Percentiles rank a stretch among this genome's conserved stretches.
phyloP scores from a whole-genome alignment of 2,329 filamentous ascomycete species.

The Tolypocladium paradoxum region DNA sequence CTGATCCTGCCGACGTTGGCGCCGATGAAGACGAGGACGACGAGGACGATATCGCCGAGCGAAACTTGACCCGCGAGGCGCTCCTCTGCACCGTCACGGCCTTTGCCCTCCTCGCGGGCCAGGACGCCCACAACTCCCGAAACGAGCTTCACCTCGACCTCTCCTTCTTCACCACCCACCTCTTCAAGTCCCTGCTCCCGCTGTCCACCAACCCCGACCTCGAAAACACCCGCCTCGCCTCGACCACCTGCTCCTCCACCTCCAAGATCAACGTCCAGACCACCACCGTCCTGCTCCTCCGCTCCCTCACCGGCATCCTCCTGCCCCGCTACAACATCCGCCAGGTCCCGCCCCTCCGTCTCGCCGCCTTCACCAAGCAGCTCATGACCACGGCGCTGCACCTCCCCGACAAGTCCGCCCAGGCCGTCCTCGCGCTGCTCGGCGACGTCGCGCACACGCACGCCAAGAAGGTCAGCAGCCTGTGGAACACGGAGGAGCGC shows the following conservation, averaged over 20 bases:
- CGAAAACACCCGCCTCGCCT: slow-evolving; percentile 53
- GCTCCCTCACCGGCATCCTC: slow-evolving; percentile 73
- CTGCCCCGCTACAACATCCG: slow-evolving; percentile 64
- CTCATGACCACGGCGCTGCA: slow-evolving; percentile 75
- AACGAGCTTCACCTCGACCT: slow-evolving; percentile 78
- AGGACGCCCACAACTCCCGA: slow-evolving; percentile 80
- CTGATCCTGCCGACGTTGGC: slow-evolving; percentile 25
- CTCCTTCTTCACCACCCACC: slow-evolving; percentile 87
- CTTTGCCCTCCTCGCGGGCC: slow-evolving; percentile 88
- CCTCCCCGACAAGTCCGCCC: slow-evolving; percentile 77
- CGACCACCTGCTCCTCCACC: slow-evolving; percentile 27
- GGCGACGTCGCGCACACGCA: slow-evolving; percentile 72
- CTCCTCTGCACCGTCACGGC: slow-evolving; percentile 93
- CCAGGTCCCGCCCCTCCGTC: slow-evolving; percentile 65
- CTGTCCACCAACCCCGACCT: slow-evolving; percentile 76
- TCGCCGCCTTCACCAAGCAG: slow-evolving; percentile 92
- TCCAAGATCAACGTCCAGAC: slow-evolving; percentile 87
- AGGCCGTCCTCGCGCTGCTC: slow-evolving; percentile 69
- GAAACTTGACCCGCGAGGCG: slow-evolving; percentile 75
- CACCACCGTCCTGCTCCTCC: slow-evolving; percentile 82
- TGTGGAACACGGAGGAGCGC: slow-evolving; percentile 93
- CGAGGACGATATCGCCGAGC: slow-evolving; percentile 36
- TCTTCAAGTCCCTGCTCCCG: slow-evolving; percentile 75
- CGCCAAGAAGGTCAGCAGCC: slow-evolving; percentile 65
- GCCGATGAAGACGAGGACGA: slow-evolving; percentile 28